Conservation (phyloP, 1,139 yeast genomes). For the Arxiozyma slooffiae region DNA sequence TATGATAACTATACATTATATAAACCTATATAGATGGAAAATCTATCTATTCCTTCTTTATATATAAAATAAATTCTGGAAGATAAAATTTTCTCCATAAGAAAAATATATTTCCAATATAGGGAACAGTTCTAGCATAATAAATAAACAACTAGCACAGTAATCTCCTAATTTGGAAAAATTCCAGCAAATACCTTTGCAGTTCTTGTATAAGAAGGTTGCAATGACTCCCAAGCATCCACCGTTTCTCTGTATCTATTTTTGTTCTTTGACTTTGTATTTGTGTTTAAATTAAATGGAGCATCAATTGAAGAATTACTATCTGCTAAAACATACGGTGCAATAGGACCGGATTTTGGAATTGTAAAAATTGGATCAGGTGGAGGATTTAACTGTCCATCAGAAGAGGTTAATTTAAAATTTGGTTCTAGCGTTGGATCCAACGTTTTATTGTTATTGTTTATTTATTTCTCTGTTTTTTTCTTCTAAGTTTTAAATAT, state of each 20-base stretch:
- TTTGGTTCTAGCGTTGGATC: slow-evolving; percentile 77
- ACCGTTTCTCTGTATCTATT: slow-evolving; percentile 47
- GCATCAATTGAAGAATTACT: slow-evolving; percentile 62
- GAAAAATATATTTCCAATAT: too few relatives aligned
- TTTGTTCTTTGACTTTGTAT: neutral
- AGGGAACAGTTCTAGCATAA: too few relatives aligned
- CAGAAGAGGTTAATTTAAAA: slow-evolving; percentile 61
- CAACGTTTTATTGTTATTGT: slow-evolving; percentile 33
- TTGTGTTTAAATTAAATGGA: slow-evolving; percentile 44
- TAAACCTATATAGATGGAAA: too few relatives aligned
- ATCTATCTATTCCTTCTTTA: too few relatives aligned
- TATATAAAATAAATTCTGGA: too few relatives aligned
- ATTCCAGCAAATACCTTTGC: too few relatives aligned
- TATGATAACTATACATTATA: too few relatives aligned
- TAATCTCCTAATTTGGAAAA: too few relatives aligned
- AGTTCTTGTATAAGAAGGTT: slow-evolving; percentile 83
- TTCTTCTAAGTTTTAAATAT: too few relatives aligned
- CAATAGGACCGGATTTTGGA: slow-evolving; percentile 67
- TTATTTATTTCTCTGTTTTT: neutral
- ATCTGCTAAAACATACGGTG: slow-evolving; percentile 69
- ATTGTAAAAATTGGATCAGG: slow-evolving; percentile 60
- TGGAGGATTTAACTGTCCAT: slow-evolving; percentile 53
- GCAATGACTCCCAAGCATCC: slow-evolving; percentile 97
- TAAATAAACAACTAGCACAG: too few relatives aligned
- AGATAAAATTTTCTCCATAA: too few relatives aligned